These are phyloP conservation scores for Kwoniella heveanensis DNA, from an alignment of 768 basidiomycete genomes.

Conservation along the genomic window DNA sequence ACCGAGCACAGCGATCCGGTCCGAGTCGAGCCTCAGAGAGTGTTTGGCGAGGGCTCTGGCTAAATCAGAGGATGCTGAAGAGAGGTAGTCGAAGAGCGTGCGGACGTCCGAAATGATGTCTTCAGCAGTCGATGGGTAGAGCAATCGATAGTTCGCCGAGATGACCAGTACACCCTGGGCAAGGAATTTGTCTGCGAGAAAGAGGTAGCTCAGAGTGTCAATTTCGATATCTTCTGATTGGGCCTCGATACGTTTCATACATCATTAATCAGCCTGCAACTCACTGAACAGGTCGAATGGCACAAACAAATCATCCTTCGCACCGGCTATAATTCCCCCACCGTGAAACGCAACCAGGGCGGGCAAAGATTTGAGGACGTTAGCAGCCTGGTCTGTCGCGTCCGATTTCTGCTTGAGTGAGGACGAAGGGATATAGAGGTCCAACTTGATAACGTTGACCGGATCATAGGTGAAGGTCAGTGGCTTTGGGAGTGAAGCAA, in stretches of 20 bases:
- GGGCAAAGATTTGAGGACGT: background rate
- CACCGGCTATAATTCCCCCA: slow-evolving; percentile 12
- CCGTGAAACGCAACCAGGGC: slow-evolving; percentile 17
- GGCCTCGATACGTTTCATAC: too few relatives aligned
- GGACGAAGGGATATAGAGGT: slow-evolving; percentile 5
- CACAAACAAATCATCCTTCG: slow-evolving; percentile 10
- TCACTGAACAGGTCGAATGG: slow-evolving; percentile 7
- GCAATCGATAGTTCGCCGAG: slow-evolving; percentile 16
- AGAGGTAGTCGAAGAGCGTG: slow-evolving; percentile 14
- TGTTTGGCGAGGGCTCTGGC: background rate
- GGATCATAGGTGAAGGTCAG: slow-evolving; percentile 13
- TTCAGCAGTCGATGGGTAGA: slow-evolving; percentile 4
- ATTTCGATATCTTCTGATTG: too few relatives aligned
- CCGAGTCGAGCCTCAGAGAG: background rate
- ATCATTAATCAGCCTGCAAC: background rate
- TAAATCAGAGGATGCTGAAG: slow-evolving; percentile 1
- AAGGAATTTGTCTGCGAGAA: slow-evolving; percentile 5
- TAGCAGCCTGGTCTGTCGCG: too few relatives aligned
- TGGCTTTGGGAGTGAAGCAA: background rate
- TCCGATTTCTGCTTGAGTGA: too few relatives aligned
- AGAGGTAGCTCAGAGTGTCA: background rate
- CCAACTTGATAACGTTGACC: slow-evolving; percentile 12
- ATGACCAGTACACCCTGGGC: slow-evolving; percentile 9
- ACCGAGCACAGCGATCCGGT: slow-evolving; percentile 8
- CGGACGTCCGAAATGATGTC: slow-evolving; percentile 14